Evolutionary conservation across 139 green algal genomes (phyloP), one percentile per base, ranked within the genome.

Genomic region (Chlamydomonas sp.): DNA sequence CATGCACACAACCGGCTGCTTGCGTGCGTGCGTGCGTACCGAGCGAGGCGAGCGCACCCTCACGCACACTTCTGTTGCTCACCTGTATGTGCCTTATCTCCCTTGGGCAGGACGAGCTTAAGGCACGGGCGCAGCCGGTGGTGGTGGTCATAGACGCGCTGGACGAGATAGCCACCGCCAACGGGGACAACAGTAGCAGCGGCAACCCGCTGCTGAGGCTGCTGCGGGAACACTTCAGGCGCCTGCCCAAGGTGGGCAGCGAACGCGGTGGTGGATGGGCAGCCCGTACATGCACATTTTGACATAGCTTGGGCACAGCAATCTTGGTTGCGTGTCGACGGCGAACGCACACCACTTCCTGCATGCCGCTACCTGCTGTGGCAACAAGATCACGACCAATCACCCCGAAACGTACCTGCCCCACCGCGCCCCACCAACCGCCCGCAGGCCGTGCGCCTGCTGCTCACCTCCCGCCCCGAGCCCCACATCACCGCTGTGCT

Each of bases 401-500:
- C 31, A 49, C 31, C 31, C 31, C 31, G 31, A 49, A 49, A 49
- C 31, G 31, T 49, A 49, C 31, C 31, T 49, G 31, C 31, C 31
- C 31, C 31, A 49, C 31, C 31, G 31, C 31, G 31, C 31, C 31
- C 31, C 31, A 49, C 31, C 31, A 49, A 49, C 31, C 31, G 31
- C 31, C 31, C 31, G 31, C 66, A 71, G 66, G 75, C 75, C 12
- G 58, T 79, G 6, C 75, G 75, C 75, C 64, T 79, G 9, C 12
- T 79, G 75, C 8, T 79, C 9, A 79, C 75, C 57, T 66, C 75
- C 63, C 75, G 75, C 8, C 75, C 75, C 8, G 75, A 79, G 57
- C 57, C 57, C 10, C 75, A 79, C 58, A 79, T 79, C 75, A 64
- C 49, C 7, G 7, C 20, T 64, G 31, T 58, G 15, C 75, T 79